Evolutionary conservation across 2,329 filamentous ascomycete genomes (phyloP).

Genomic region (Ascochyta pisi): DNA sequence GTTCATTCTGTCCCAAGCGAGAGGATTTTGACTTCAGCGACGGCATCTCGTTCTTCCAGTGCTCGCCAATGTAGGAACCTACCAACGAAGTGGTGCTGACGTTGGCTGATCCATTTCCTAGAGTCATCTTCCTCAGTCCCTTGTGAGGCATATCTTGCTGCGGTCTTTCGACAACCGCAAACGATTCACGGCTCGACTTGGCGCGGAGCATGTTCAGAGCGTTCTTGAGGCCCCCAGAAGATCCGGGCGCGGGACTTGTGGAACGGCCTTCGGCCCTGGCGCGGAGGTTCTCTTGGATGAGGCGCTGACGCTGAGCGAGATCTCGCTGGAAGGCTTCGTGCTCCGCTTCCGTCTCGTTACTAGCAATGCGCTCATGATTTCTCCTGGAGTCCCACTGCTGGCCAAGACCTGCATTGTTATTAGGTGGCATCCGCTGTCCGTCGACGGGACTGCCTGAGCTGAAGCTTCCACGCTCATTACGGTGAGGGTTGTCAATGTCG

Average conservation of each 20-base stretch:
- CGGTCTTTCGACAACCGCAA: constrained; percentile 56
- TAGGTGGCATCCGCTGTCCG: constrained; percentile 27
- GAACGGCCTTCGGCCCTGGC: constrained; percentile 65
- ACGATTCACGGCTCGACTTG: constrained; percentile 72
- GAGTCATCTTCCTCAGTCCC: constrained; percentile 67
- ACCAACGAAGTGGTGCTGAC: constrained; percentile 47
- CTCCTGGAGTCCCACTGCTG: constrained; percentile 55
- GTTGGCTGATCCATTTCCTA: constrained; percentile 54
- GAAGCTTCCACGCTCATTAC: constrained; percentile 45
- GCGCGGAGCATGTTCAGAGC: constrained; percentile 69
- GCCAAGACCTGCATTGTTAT: constrained; percentile 4
- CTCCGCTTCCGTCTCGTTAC: constrained; percentile 61
- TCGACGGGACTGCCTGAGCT: constrained; percentile 48
- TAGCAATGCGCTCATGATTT: constrained; percentile 57
- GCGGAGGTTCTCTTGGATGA: constrained; percentile 75
- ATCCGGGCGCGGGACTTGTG: constrained; percentile 45
- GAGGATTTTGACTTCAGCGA: constrained; percentile 39
- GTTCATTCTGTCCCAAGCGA: constrained; percentile 44
- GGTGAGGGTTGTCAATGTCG: constrained; percentile 53
- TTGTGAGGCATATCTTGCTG: constrained; percentile 58
- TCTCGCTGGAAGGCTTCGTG: constrained; percentile 76
- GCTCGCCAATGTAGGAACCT: constrained; percentile 30
- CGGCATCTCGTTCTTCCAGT: constrained; percentile 37
- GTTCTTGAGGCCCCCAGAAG: constrained; percentile 55
- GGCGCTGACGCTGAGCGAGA: constrained; percentile 72